These are phyloP conservation scores for Annulohypoxylon stygium DNA, from an alignment of 495 filamentous ascomycete genomes.

Conservation along the genomic window DNA sequence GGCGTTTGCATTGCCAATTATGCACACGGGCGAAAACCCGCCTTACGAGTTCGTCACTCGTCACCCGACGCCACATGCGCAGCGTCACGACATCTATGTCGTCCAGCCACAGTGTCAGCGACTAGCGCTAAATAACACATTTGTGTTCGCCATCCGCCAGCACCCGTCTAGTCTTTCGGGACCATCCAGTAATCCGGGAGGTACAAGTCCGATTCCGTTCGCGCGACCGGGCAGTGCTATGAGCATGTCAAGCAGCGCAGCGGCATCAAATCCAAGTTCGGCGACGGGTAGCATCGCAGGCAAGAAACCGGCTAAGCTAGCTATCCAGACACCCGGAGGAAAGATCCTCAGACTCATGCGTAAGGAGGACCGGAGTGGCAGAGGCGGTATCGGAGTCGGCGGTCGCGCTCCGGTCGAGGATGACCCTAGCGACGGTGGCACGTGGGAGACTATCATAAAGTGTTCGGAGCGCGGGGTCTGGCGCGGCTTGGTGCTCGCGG, in stretches of 20 bases:
- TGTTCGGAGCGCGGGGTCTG: constrained; percentile 91
- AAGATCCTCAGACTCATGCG: constrained; percentile 93
- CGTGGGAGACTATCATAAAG: constrained; percentile 99
- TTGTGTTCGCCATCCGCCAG: constrained; percentile 95
- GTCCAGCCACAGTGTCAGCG: constrained; percentile 91
- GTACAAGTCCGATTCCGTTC: constrained; percentile 75
- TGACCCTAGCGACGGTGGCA: constrained; percentile 77
- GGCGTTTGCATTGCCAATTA: constrained; percentile 89
- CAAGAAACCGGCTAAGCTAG: constrained; percentile 93
- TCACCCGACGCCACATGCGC: constrained; percentile 96
- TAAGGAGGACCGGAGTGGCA: constrained; percentile 79
- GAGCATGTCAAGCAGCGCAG: constrained; percentile 79
- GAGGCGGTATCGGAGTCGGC: constrained; percentile 55
- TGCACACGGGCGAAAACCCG: constrained; percentile 91
- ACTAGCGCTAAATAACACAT: constrained; percentile 94
- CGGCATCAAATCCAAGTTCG: constrained; percentile 68
- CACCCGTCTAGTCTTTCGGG: constrained; percentile 75
- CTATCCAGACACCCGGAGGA: constrained; percentile 94
- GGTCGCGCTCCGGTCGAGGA: constrained; percentile 63
- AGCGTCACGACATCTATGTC: constrained; percentile 96
- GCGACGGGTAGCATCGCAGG: constrained; percentile 56
- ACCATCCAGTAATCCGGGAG: constrained; percentile 66
- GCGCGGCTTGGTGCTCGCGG: constrained; percentile 93
- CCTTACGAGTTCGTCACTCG: constrained; percentile 92
- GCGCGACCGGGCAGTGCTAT: constrained; percentile 82